Evolutionary conservation across 768 basidiomycete genomes (phyloP), one percentile per base, ranked within the genome.

Genomic region (Auriscalpium vulgare): DNA sequence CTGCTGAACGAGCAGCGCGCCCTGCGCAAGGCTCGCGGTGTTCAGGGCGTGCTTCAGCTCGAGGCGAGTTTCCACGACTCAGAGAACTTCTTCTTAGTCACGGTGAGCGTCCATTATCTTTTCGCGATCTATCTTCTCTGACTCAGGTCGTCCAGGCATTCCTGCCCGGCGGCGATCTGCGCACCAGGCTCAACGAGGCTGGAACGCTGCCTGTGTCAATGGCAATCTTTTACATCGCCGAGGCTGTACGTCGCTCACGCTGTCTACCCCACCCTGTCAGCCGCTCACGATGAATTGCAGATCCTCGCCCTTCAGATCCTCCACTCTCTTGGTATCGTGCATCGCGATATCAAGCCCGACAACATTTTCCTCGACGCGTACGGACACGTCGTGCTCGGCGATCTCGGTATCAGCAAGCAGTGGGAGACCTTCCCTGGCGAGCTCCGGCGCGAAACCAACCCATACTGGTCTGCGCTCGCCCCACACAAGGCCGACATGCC

Each of bases 271-370:
- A 5, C 17, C 35, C 1, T 19, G 11, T 53, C 11, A 50, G 40
- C 9, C 16, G 6, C 13, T 23, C 10, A 14, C 37, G 14, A 23
- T 10, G 11, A 19, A 8, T 17, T 34, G 2, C 37, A 60, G 59
- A 40, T 57, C 17, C 53, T 60, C 34, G 59, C 59, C 19, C 51
- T 57, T 8, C 47, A 57, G 47, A 37, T 35, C n/a, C 45, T 60
- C 13, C 59, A 55, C 29, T 36, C 40, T 35, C 47, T 7, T 21
- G 53, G 56, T 16, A 36, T 60, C 17, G 48, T 60, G 8, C 56
- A 60, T 48, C 49, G 56, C 11, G 56, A 60, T 40, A 46, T 57
- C 52, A 60, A 57, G 44, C 56, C 56, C 3, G 53, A 57, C 17
- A 60, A 60, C 17, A 37, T 60, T 29, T 50, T 57, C 29, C 40